Evolutionary conservation across 768 basidiomycete genomes (phyloP), one percentile per base, ranked within the genome.

Genomic region (Amanita rimosa): DNA sequence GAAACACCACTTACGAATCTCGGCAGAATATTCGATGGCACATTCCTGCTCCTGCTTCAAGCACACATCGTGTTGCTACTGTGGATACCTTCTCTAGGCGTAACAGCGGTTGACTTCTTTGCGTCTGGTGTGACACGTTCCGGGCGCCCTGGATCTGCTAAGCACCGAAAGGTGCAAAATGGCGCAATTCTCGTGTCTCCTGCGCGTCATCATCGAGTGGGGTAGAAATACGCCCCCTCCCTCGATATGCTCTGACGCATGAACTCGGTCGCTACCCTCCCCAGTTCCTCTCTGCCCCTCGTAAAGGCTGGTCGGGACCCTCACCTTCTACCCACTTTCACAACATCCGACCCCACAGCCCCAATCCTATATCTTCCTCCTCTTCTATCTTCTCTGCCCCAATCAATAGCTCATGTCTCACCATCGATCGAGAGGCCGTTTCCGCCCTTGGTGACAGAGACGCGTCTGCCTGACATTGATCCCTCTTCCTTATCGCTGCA

Each of bases 291-390:
- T 29, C 7, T 44, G 26, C 42, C 14, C 8, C 6, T 14, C 10
- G 29, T 11, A 31, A 31, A 44, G 3, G 42, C 17, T 14, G 42
- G 13, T 14, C 42, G 14, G 3, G 42, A 82, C 53, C 82, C 79
- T 14, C 84, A 84, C 56, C 56, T 64, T 16, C 52, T 78, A 3
- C 83, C 84, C 5, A 61, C 60, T 2, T 83, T 84, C 56, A 65
- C 68, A 51, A 55, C 62, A 5, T 55, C 61, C 37, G 62, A 60
- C n/a, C 72, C 64, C 21, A 54, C 62, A 21, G 57, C 62, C 3
- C 76, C 80, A 4, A 70, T 91, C 37, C 68, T 94, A 21, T 94
- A 91, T 62, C 77, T 92, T 16, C 92, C 89, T 2, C 92, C 89
- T 2, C 71, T 92, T 13, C 72, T 94, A 16, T 92, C 89, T 1